Base-by-base conservation (phyloP, 2,329 filamentous ascomycete genomes). In the Aspergillus sp. region DNA sequence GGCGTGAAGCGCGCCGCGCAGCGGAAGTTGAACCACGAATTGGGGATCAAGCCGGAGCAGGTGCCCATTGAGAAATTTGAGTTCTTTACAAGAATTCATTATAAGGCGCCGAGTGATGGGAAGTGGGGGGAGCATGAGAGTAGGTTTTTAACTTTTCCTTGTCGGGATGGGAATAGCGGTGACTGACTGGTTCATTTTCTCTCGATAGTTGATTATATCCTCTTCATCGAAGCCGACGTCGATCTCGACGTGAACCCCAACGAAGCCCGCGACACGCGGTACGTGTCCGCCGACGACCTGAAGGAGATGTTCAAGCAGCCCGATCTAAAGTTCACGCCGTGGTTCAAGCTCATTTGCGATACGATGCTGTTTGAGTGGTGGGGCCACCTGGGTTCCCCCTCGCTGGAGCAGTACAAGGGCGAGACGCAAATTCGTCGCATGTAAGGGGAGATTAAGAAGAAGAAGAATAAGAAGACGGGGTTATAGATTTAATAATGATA, bases 61-160 rank as follows among this genome's bases (percentile, higher is more conserved):
- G 93, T 99, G 22, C 94, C 94, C 7, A 80, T 97, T 46, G 92
- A 97, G 49, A 85, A 96, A 67, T 98, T 99, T 80, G 87, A 89
- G 69, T 99, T 97, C 81, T 84, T 99, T 69, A 98, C 95, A 3
- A 85, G 95, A 75, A 99, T 99, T 76, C 95, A 99, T 82, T 99
- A 99, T 83, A 95, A 95, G 82, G 95, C 95, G 19, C 92, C 95
- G 4, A 97, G 93, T 76, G 91, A 98, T 73, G 95, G 95, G 60
- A 94, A 96, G 82, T 99, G 95, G 95, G 95, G 95, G 70, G 95
- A 99, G 82, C 95, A 99, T 76, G 95, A 99, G 83, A 93, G 93
- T 96, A 83, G 80, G 91, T 82, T n/a, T 19, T 19, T 19, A 19
- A 19, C 19, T 19, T 19, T 19, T 19, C 19, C 19, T 19, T 19